Percentiles rank a stretch among this genome's conserved stretches.
These are phyloP conservation scores for Monosporozyma unispora DNA, from an alignment of 805 yeast species.

Conservation along the genomic window DNA sequence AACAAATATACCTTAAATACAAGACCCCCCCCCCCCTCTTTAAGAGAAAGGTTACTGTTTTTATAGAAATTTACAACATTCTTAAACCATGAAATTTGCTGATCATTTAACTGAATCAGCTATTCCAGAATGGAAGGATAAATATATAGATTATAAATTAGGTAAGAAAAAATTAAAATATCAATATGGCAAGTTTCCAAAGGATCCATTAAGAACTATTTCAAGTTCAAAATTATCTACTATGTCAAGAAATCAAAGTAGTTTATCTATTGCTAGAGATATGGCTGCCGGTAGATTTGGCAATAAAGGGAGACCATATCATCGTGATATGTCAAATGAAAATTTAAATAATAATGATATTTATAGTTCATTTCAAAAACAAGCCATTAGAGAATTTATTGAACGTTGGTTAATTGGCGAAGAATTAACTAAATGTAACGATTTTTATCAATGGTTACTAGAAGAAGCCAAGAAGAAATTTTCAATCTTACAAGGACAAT, in stretches of 20 bases:
- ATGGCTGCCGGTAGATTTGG: neutral
- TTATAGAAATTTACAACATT: too few species aligned
- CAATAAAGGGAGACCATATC: neutral
- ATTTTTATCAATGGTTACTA: slow-evolving; percentile 27
- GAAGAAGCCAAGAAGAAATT: slow-evolving; percentile 20
- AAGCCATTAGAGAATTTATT: slow-evolving; percentile 22
- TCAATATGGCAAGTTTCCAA: slow-evolving; percentile 6
- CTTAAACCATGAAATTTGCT: slow-evolving; percentile 52
- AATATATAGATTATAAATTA: slow-evolving; percentile 62
- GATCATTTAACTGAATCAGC: slow-evolving; percentile 52
- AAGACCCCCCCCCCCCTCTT: neutral
- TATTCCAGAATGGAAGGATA: slow-evolving; percentile 83
- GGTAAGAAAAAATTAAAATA: slow-evolving; percentile 35
- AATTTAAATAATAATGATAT: neutral
- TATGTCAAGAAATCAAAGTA: neutral
- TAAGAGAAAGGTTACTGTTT: too few species aligned
- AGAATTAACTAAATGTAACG: slow-evolving; percentile 27
- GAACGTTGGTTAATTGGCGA: slow-evolving; percentile 27
- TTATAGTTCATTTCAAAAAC: slow-evolving; percentile 8
- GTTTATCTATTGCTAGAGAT: neutral
- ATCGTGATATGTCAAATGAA: neutral
- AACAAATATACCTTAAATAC: too few species aligned
- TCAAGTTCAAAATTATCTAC: neutral
- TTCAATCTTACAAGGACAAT: slow-evolving; percentile 18
- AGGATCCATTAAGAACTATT: slow-evolving; percentile 5